These are phyloP conservation scores for Camellia japonica DNA, from an alignment of 148 eudicot species.

Conservation along the genomic window DNA sequence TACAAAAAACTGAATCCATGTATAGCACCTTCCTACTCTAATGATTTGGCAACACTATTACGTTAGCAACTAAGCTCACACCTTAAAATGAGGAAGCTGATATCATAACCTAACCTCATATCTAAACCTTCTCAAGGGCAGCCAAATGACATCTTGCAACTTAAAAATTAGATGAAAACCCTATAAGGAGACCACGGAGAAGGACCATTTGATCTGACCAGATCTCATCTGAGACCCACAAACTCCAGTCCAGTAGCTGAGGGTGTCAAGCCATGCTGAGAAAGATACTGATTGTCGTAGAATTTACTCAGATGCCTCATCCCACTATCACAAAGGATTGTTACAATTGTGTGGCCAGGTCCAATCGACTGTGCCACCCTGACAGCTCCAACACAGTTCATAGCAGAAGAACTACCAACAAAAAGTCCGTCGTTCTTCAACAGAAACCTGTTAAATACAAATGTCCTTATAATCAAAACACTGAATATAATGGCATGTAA, in stretches of 20 bases:
- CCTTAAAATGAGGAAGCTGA: background rate
- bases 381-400: slow-evolving; percentile 98
- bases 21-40: no score
- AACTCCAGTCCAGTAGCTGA: slow-evolving; percentile 70
- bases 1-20: no score
- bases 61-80: background rate
- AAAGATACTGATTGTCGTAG: slow-evolving; percentile 53
- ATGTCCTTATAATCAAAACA: background rate
- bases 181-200: background rate
- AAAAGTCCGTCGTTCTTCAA: slow-evolving; percentile 90
- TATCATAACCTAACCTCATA: background rate
- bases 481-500: background rate
- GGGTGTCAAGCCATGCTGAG: slow-evolving; percentile 62
- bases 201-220: background rate
- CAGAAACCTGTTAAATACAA: slow-evolving; percentile 55
- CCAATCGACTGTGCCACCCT: slow-evolving; percentile 76
- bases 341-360: slow-evolving; percentile 87
- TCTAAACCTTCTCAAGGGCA: background rate
- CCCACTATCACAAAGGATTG: slow-evolving; percentile 88
- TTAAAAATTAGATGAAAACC: background rate
- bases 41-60: no score
- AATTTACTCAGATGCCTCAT: slow-evolving; percentile 96
- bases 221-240: slow-evolving; percentile 29
- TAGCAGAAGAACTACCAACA: slow-evolving; percentile 95
- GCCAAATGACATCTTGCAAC: background rate